Evolutionary conservation across 805 yeast species (phyloP).

Genomic region (Kregervanrija pseudodelftensis): DNA sequence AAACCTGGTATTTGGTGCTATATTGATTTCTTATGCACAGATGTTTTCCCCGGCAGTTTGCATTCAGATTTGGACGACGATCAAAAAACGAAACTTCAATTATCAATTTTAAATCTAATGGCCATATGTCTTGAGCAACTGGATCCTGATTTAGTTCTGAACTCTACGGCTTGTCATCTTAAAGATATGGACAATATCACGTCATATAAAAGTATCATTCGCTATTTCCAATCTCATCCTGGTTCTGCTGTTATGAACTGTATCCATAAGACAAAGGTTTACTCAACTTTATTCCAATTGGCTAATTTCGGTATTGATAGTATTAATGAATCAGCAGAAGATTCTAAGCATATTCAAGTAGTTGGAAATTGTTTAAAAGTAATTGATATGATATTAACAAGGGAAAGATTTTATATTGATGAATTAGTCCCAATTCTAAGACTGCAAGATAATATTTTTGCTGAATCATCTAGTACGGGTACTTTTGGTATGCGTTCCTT

Average conservation of each 20-base stretch:
- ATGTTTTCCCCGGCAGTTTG: conserved; percentile 52
- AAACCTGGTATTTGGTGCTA: conserved; percentile 74
- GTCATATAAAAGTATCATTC: conserved; percentile 35
- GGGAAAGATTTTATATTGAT: conserved; percentile 56
- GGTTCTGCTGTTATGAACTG: conserved; percentile 57
- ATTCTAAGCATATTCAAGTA: conserved; percentile 28
- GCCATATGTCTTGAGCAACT: conserved; percentile 41
- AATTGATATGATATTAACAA: conserved; percentile 36
- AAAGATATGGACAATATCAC: conserved; percentile 43
- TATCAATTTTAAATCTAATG: conserved; percentile 45
- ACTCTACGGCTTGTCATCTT: conserved; percentile 39
- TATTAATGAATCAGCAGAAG: conserved; percentile 32
- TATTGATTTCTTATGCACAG: conserved; percentile 60
- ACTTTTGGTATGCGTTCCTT: conserved; percentile 58
- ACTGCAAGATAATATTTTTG: conserved; percentile 31
- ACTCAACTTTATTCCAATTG: conserved; percentile 48
- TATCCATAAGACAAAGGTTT: conserved; percentile 53
- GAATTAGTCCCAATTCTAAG: conserved; percentile 45
- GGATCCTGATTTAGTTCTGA: conserved; percentile 43
- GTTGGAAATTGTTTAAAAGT: conserved; percentile 38
- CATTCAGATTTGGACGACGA: conserved; percentile 29
- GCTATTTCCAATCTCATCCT: conserved; percentile 60
- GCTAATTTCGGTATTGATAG: conserved; percentile 55
- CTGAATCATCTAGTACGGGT: conserved; percentile 39
- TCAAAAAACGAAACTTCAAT: conserved; percentile 42